Percentiles rank a stretch among this genome's conserved stretches.
phyloP scores from a whole-genome alignment of 495 filamentous ascomycete genomes.

The Neurospora pannonica region DNA sequence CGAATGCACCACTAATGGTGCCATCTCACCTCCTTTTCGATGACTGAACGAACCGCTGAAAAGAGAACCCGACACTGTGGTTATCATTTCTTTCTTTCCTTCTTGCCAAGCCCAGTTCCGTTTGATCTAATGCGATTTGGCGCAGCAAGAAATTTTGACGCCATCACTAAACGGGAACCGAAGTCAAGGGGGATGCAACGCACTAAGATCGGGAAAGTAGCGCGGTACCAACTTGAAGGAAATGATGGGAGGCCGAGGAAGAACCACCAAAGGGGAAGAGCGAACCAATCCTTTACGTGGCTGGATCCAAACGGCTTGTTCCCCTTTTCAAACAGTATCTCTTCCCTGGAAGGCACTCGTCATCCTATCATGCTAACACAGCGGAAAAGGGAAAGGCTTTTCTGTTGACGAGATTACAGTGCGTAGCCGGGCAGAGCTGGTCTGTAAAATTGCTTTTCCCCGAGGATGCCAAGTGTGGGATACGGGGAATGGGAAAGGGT shows the following conservation, averaged over 20 bases:
- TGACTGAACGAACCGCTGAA: not conserved
- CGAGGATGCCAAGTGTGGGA: not conserved
- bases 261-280: not conserved
- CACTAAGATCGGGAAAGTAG: not conserved
- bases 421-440: not conserved
- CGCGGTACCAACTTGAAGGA: not conserved
- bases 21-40: not conserved
- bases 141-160: not conserved
- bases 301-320: not conserved
- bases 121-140: not conserved
- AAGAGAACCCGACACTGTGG: not conserved
- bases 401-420: not conserved
- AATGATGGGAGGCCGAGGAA: not conserved
- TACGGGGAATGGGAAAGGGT: not conserved
- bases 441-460: not conserved
- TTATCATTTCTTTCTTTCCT: not conserved
- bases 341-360: not conserved
- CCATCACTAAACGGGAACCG: not conserved
- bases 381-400: not conserved
- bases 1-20: not conserved
- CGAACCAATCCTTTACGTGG: not conserved
- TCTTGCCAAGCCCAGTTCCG: not conserved
- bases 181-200: not conserved
- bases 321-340: not conserved
- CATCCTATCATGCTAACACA: not conserved